A percentile compares a stretch with the other conserved stretches of the same genome.
These are phyloP conservation scores for Reutealis trisperma DNA, from an alignment of 345 rosid genomes.

Conservation along the genomic window DNA sequence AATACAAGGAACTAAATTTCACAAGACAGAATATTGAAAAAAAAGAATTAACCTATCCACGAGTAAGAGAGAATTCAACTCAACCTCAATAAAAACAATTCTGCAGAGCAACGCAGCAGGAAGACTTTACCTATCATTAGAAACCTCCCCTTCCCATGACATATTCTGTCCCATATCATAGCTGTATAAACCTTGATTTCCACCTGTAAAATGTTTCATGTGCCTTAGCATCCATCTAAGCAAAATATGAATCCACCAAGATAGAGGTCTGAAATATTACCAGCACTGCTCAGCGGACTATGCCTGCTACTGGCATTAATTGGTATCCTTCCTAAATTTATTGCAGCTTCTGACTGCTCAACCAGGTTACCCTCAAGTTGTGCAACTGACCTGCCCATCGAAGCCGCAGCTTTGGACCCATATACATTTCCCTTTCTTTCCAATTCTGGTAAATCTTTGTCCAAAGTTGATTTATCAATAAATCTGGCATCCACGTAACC, in stretches of 20 bases:
- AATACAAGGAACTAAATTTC: background rate
- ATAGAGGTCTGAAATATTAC: constrained; percentile 26
- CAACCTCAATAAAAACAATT: background rate
- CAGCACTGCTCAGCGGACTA: constrained; percentile 37
- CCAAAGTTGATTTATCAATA: constrained; percentile 31
- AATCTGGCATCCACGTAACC: constrained; percentile 23
- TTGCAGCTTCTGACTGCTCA: constrained; percentile 37
- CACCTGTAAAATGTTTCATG: constrained; percentile 35
- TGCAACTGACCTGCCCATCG: constrained; percentile 27
- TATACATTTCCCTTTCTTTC: constrained; percentile 33
- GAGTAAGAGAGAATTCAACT: background rate
- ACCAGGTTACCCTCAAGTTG: constrained; percentile 40
- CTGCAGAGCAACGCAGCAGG: background rate
- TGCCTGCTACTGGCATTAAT: constrained; percentile 34
- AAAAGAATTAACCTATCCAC: background rate
- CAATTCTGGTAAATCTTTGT: constrained; percentile 31
- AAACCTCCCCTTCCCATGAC: constrained; percentile 40
- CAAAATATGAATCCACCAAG: background rate
- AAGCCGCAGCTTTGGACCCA: constrained; percentile 32
- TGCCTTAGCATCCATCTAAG: constrained; percentile 13
- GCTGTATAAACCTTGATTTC: constrained; percentile 36
- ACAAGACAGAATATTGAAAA: background rate
- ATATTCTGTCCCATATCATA: constrained; percentile 39
- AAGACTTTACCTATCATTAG: constrained; percentile 45
- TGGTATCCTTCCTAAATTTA: constrained; percentile 33